Conservation (phyloP, 2,329 filamentous ascomycete species). For the Stachybotrys echinatus region DNA sequence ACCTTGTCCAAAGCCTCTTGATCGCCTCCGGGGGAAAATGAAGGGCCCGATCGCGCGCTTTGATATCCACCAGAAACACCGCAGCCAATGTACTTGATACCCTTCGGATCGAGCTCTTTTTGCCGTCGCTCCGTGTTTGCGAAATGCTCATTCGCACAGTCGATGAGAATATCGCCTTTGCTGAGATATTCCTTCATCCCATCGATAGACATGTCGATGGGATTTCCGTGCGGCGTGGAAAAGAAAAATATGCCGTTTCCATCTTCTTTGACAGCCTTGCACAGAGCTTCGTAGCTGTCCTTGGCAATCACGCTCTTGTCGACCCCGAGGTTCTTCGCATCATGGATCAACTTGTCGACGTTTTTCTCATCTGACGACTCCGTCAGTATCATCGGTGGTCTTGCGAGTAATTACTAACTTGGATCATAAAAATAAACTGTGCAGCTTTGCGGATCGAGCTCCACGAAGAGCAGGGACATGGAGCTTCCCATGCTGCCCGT, state of each 20-base stretch:
- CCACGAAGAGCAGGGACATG: neutral
- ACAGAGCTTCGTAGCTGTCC: neutral
- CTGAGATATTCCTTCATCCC: slow-evolving; percentile 36
- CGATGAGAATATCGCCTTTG: slow-evolving; percentile 60
- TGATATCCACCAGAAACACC: slow-evolving; percentile 68
- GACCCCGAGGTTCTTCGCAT: neutral
- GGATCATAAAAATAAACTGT: neutral
- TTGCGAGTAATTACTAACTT: neutral
- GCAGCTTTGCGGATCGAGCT: too few species aligned
- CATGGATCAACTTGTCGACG: neutral
- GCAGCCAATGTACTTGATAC: slow-evolving; percentile 61
- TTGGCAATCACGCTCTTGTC: neutral
- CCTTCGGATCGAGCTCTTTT: slow-evolving; percentile 46
- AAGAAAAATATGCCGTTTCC: neutral
- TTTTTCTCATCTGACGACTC: neutral
- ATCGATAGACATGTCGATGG: neutral
- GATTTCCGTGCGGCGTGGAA: neutral
- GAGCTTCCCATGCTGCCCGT: neutral
- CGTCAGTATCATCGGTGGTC: too few species aligned
- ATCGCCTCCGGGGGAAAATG: slow-evolving; percentile 62
- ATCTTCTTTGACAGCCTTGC: neutral
- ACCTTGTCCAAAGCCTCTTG: slow-evolving; percentile 50
- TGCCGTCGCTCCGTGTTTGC: slow-evolving; percentile 59
- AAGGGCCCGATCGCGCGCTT: slow-evolving; percentile 58
- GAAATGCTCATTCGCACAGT: slow-evolving; percentile 65